Percentiles rank a stretch among this genome's conserved stretches.
These are phyloP conservation scores for Kodamaea fukazawae DNA, from an alignment of 805 yeast genomes.

Conservation along the genomic window DNA sequence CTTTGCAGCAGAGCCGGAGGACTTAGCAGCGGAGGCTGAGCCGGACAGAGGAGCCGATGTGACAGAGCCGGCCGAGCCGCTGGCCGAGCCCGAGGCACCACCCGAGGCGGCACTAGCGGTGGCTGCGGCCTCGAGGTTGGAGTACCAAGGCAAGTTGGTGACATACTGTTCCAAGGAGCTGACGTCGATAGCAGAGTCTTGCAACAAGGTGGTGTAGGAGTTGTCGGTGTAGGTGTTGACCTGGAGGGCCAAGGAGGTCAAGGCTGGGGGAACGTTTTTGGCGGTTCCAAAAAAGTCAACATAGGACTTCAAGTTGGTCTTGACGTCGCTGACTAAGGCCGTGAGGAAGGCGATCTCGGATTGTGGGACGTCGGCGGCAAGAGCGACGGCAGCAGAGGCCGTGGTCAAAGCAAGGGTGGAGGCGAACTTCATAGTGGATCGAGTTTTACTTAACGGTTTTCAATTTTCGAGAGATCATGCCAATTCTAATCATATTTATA, in stretches of 20 bases:
- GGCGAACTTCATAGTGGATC: constrained; percentile 24
- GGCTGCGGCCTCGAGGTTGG: constrained; percentile 16
- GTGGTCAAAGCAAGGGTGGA: constrained; percentile 11
- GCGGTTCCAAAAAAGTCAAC: constrained; percentile 29
- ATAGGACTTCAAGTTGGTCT: constrained; percentile 29
- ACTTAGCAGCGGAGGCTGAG: constrained; percentile 8
- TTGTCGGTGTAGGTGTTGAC: constrained; percentile 43
- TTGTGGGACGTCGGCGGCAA: constrained; percentile 17
- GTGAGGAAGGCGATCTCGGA: constrained; percentile 27
- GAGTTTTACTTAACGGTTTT: background rate
- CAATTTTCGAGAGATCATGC: background rate
- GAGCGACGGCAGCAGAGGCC: constrained; percentile 16
- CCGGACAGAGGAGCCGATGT: constrained; percentile 11
- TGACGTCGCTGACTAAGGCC: constrained; percentile 37
- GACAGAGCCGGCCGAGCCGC: constrained; percentile 3
- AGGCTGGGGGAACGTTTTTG: constrained; percentile 22
- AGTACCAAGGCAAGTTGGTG: constrained; percentile 39
- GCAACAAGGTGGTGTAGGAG: constrained; percentile 42
- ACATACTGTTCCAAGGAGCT: constrained; percentile 28
- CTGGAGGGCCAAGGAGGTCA: constrained; percentile 29
- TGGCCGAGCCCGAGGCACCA: constrained; percentile 2
- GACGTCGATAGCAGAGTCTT: constrained; percentile 23
- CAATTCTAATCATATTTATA: background rate
- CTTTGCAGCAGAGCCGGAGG: constrained; percentile 9
- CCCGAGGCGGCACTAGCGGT: constrained; percentile 11